Evolutionary conservation across 768 basidiomycete genomes (phyloP).

Genomic region (Amanita jacksonii): DNA sequence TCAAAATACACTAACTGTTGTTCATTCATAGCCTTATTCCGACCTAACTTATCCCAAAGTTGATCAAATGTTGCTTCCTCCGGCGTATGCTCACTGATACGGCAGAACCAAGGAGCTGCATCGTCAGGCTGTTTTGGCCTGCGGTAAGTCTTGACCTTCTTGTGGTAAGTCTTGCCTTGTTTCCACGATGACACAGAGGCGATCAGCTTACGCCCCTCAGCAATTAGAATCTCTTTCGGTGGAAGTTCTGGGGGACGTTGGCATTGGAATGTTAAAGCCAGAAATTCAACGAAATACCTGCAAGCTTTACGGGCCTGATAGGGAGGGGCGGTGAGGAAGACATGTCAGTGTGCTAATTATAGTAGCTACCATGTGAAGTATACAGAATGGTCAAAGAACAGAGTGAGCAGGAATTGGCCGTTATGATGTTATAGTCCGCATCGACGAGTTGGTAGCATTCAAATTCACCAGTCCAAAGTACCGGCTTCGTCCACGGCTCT

Average conservation of each 20-base stretch:
- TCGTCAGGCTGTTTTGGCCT: constrained; percentile 44
- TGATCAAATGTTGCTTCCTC: constrained; percentile 67
- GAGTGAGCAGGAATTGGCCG: neutral
- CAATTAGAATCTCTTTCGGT: constrained; percentile 44
- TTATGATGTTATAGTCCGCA: neutral
- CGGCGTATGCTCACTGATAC: constrained; percentile 53
- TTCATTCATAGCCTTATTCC: constrained; percentile 60
- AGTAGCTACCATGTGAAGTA: no score
- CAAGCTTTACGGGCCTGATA: constrained; percentile 18
- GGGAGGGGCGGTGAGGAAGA: constrained; percentile 12
- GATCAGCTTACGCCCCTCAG: constrained; percentile 45
- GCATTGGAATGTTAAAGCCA: neutral
- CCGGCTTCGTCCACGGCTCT: constrained; percentile 67
- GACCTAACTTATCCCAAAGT: constrained; percentile 60
- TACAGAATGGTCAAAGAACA: no score
- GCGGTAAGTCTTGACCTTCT: constrained; percentile 45
- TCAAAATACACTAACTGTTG: constrained; percentile 37
- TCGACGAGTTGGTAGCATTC: constrained; percentile 21
- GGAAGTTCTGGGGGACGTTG: constrained; percentile 42
- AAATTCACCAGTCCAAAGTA: constrained; percentile 73
- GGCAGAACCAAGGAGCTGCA: constrained; percentile 58
- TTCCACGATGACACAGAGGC: constrained; percentile 55
- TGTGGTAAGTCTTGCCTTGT: constrained; percentile 51
- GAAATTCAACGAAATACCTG: constrained; percentile 14
- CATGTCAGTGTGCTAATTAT: no score